phyloP scores from a whole-genome alignment of 2,329 filamentous ascomycete species.

The Colletotrichum falcatum region DNA sequence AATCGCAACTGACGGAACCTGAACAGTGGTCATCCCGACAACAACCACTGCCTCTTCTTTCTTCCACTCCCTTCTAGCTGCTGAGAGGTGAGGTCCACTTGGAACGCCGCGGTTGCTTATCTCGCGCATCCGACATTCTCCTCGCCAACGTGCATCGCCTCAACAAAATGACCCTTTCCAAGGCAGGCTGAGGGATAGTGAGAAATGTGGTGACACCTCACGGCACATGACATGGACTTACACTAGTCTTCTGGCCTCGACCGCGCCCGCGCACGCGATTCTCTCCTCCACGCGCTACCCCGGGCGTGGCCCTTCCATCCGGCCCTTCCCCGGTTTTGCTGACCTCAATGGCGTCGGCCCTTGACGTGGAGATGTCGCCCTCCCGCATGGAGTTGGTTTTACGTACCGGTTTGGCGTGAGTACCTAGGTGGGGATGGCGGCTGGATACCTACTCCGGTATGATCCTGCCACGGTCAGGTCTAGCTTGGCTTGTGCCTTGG shows the following conservation, averaged over 20 bases:
- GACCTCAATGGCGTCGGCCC: constrained; percentile 27
- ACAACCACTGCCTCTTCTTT: neutral
- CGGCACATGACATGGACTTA: constrained; percentile 35
- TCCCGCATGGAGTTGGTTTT: constrained; percentile 12
- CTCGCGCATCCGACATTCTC: constrained; percentile 25
- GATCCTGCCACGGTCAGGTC: neutral
- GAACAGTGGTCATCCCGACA: constrained; percentile 12
- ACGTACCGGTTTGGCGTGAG: constrained; percentile 12
- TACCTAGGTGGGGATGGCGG: neutral
- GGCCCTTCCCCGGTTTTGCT: constrained; percentile 37
- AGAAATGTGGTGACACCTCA: constrained; percentile 34
- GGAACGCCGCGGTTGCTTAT: constrained; percentile 27
- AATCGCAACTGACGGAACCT: constrained; percentile 12
- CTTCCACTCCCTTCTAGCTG: constrained; percentile 19
- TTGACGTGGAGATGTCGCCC: constrained; percentile 34
- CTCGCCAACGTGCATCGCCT: constrained; percentile 14
- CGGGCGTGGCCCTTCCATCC: constrained; percentile 28
- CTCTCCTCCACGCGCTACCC: constrained; percentile 33
- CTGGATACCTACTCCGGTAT: constrained; percentile 9
- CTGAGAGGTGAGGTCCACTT: constrained; percentile 25
- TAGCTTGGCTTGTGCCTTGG: constrained; percentile 1
- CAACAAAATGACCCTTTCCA: constrained; percentile 28
- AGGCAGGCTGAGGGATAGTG: constrained; percentile 28
- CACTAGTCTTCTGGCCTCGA: constrained; percentile 30
- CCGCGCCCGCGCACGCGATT: constrained; percentile 23